Evolutionary conservation across 805 yeast species (phyloP), one percentile per base, ranked within the genome.

Genomic region (Cyberlindnera meyerae): DNA sequence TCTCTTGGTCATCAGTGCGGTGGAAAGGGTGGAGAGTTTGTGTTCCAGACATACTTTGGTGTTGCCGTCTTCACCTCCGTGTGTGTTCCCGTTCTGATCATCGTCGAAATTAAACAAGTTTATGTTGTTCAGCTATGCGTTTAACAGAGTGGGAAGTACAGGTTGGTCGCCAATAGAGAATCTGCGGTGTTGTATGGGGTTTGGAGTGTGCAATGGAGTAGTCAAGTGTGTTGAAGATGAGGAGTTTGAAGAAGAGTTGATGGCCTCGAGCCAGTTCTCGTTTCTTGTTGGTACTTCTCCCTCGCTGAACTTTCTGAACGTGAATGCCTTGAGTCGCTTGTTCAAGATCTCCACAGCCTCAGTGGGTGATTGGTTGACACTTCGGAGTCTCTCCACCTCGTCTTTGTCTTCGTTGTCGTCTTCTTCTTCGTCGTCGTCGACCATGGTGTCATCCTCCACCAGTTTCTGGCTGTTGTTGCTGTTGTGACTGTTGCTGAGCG

Each of bases 91-190:
- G n/a, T 14, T 33, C 13, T 29, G 27, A 6, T 39, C 44, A 4
- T 43, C 37, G 16, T 41, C 43, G 11, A 42, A 36, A 37, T 50
- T 49, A 27, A 54, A 54, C 11, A 54, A 21, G 26, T 53, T 45
- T 15, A 53, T 22, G 31, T 49, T 49, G 38, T 54, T 52, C 24
- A 54, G 38, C 29, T 53, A 50, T 4, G 59, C 59, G 34, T 52
- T 52, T 6, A 54, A 39, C 7, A 54, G 34, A 2, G 58, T 39
- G 1, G 55, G 58, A 3, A 54, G 44, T 11, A 54, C 43, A 0
- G 54, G 46, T 8, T 48, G 46, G 8, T 49, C 43, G 4, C 51
- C 51, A 16, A 54, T 46, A 2, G 57, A 52, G 25, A 45, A 44
- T 13, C 44, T 33, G 24, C 46, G 33, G 15, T 14, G 33, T 11